A percentile compares a stretch with the other conserved stretches of the same genome.
These are phyloP conservation scores for Scheffersomyces spartinae DNA, from an alignment of 805 yeast genomes.

Conservation along the genomic window DNA sequence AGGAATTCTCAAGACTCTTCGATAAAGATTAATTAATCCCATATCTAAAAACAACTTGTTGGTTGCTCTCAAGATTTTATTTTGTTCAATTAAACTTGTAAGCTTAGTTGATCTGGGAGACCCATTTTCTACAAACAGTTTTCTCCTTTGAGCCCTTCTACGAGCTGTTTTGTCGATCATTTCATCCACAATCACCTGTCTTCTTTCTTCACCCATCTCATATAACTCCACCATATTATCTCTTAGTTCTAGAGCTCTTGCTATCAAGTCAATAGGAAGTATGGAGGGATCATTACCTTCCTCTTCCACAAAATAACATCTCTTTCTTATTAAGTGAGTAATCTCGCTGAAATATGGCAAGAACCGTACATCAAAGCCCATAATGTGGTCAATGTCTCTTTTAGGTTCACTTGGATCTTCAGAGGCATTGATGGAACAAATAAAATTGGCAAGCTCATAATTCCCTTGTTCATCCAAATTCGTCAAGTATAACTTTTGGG, in stretches of 20 bases:
- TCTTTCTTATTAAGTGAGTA: constrained; percentile 18
- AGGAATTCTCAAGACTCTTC: constrained; percentile 42
- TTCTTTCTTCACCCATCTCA: constrained; percentile 15
- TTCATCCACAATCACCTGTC: constrained; percentile 12
- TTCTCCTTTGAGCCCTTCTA: constrained; percentile 2
- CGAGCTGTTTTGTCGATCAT: constrained; percentile 7
- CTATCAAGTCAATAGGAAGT: constrained; percentile 10
- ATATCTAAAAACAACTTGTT: constrained; percentile 41
- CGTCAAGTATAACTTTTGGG: constrained; percentile 15
- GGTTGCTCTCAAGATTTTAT: constrained; percentile 30
- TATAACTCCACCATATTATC: constrained; percentile 10
- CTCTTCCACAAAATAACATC: constrained; percentile 10
- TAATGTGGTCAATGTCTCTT: constrained; percentile 44
- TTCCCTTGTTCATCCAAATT: constrained; percentile 10
- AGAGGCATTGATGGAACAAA: constrained; percentile 8
- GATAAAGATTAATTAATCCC: constrained; percentile 44
- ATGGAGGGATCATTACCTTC: constrained; percentile 1
- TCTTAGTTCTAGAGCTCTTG: constrained; percentile 16
- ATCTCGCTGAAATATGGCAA: constrained; percentile 48
- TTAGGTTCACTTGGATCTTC: constrained; percentile 12
- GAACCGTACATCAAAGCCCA: constrained; percentile 56
- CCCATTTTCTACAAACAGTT: neutral
- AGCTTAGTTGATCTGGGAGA: constrained; percentile 6
- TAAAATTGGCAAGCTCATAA: constrained; percentile 17
- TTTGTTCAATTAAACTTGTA: constrained; percentile 15